Conservation (phyloP, 2,329 filamentous ascomycete genomes). For the Monilinia fructicola region DNA sequence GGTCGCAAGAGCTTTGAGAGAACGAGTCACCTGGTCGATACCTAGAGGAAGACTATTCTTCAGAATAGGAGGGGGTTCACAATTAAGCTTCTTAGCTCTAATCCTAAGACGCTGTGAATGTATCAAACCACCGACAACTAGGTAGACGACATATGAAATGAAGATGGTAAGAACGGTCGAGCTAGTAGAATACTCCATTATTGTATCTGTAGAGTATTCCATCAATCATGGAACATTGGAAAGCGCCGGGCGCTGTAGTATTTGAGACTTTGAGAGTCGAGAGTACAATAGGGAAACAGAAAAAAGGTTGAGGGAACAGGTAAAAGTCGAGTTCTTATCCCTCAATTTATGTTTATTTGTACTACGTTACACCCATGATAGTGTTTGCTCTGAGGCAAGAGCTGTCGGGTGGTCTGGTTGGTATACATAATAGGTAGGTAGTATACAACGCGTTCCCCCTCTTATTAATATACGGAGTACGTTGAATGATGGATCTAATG, state of each 20-base stretch:
- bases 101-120: constrained; percentile 28
- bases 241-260: background rate
- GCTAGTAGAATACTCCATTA: constrained; percentile 4
- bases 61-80: constrained; percentile 32
- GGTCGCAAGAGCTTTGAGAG: constrained; percentile 31
- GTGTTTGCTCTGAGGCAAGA: background rate
- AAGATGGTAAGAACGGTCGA: background rate
- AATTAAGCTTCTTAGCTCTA: constrained; percentile 34
- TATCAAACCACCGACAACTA: background rate
- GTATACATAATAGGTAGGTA: background rate
- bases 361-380: background rate
- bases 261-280: no score
- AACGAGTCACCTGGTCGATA: constrained; percentile 34
- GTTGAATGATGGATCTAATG: no score
- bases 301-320: background rate
- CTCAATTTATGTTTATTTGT: background rate
- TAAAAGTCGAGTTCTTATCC: background rate
- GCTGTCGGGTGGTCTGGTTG: no score
- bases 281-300: background rate
- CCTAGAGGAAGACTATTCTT: constrained; percentile 34
- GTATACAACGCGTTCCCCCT: background rate
- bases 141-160: constrained; percentile 5
- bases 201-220: background rate
- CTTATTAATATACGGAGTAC: no score
- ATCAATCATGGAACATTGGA: background rate